Base-by-base conservation (phyloP, 768 basidiomycete genomes). In the Tulasnella sp. region DNA sequence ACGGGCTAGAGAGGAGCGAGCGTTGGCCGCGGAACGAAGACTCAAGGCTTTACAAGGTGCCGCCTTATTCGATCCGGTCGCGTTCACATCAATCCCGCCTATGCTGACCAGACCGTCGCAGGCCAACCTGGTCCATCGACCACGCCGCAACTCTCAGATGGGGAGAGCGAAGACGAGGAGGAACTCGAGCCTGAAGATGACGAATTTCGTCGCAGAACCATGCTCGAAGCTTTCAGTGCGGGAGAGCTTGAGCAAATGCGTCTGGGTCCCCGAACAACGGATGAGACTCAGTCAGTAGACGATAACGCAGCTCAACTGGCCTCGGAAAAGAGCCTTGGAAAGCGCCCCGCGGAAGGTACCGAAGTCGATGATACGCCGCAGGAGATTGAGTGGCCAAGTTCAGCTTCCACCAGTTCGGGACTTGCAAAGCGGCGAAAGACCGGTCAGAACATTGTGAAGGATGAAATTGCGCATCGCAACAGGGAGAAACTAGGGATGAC, bases 1-100 rank as follows among this genome's bases (percentile, higher is more conserved):
- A 82, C 87, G 91, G 42, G 93, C 93, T 18, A 85, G 93, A 78
- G 93, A 93, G 80, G 92, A 93, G 82, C 87, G 93, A 77, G 93
- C 92, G 1, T 80, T 90, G 46, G 93, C 93, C n/a, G 89, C 88
- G 9, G 92, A 95, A 83, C 86, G 85, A 29, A 87, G 94, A 44
- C 74, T 92, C 16, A 84, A 83, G 72, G 85, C 86, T 11, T 81
- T 90, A 70, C 86, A 88, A 82, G 82, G 82, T 40, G 82, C 82
- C 9, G 81, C 80, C 85, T 85, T 77, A 78, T 82, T 13, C 13
- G 32, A 5, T 79, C 61, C 73, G 69, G 69, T 20, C 26, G 26
- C 16, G 2, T 57, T 26, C 40, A 69, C 39, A 20, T 79, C 23
- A 23, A 42, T 11, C 42, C 42, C 13, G 29, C 57, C 5, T 11